Evolutionary conservation across 306 rosid species (phyloP).

Genomic region (Hippophae gyantsensis): DNA sequence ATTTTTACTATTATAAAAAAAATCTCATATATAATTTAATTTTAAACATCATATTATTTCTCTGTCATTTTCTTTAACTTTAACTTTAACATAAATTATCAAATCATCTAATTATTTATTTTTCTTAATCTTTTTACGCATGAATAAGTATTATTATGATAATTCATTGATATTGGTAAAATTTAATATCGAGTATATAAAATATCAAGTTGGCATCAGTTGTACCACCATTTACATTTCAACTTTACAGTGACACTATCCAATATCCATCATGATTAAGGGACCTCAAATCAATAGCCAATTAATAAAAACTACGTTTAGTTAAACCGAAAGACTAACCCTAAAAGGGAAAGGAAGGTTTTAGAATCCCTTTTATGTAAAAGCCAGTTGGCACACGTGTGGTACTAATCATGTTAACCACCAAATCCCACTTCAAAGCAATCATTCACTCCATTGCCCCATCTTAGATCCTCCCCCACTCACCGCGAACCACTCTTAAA

Average conservation of each 20-base stretch:
- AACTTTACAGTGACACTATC: constrained; percentile 24
- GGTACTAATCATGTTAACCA: constrained; percentile 87
- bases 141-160: too few relatives aligned
- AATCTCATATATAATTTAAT: too few relatives aligned
- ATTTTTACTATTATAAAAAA: too few relatives aligned
- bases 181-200: too few relatives aligned
- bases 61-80: too few relatives aligned
- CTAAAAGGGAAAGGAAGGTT: constrained; percentile 7
- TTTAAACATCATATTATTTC: too few relatives aligned
- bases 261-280: constrained; percentile 28
- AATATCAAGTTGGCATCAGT: background rate
- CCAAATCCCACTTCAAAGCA: constrained; percentile 44
- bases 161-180: too few relatives aligned
- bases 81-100: too few relatives aligned
- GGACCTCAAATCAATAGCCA: constrained; percentile 23
- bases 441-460: constrained; percentile 47
- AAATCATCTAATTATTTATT: too few relatives aligned
- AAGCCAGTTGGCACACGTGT: constrained; percentile 87
- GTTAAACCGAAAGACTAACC: constrained; percentile 13
- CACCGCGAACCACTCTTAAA: constrained; percentile 18
- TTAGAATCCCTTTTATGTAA: constrained; percentile 18
- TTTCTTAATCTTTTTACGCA: too few relatives aligned
- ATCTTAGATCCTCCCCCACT: constrained; percentile 39
- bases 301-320: background rate
- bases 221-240: constrained; percentile 2